Evolutionary conservation across 2,329 filamentous ascomycete species (phyloP).

Genomic region (Taxawa tesnikishii): DNA sequence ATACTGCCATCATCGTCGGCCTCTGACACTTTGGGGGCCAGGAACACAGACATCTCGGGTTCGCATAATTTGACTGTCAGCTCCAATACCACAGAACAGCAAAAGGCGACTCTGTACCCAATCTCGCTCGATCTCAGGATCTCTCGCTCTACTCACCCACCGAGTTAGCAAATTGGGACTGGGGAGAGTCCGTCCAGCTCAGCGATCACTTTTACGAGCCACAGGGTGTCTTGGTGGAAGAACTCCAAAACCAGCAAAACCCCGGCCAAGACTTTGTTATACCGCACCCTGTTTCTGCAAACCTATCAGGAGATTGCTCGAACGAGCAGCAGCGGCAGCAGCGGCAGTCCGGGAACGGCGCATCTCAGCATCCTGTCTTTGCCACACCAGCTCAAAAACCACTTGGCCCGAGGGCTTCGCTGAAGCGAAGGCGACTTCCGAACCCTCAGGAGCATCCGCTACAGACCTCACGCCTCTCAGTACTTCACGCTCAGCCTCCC

Average conservation of each 20-base stretch:
- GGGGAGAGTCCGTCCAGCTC: constrained; percentile 22
- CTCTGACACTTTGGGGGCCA: too few species aligned
- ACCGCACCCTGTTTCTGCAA: constrained; percentile 19
- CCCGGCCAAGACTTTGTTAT: constrained; percentile 25
- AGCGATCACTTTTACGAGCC: constrained; percentile 28
- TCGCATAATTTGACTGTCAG: too few species aligned
- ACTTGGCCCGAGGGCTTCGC: constrained; percentile 5
- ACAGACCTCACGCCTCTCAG: too few species aligned
- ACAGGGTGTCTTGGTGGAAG: constrained; percentile 31
- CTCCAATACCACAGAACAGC: too few species aligned
- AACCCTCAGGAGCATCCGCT: constrained; percentile 3
- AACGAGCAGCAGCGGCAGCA: too few species aligned
- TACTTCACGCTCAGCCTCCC: neutral
- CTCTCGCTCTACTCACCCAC: neutral
- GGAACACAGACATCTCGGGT: neutral
- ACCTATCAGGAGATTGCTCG: too few species aligned
- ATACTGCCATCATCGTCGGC: neutral
- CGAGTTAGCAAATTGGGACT: constrained; percentile 27
- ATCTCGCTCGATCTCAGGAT: neutral
- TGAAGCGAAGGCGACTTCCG: constrained; percentile 13
- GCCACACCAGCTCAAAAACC: constrained; percentile 6
- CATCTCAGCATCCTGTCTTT: constrained; percentile 7
- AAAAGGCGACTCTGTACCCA: neutral
- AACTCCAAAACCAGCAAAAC: constrained; percentile 18
- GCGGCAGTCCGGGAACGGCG: too few species aligned